phyloP scores from a whole-genome alignment of 140 eudicot genomes.

The Anethum foeniculum region DNA sequence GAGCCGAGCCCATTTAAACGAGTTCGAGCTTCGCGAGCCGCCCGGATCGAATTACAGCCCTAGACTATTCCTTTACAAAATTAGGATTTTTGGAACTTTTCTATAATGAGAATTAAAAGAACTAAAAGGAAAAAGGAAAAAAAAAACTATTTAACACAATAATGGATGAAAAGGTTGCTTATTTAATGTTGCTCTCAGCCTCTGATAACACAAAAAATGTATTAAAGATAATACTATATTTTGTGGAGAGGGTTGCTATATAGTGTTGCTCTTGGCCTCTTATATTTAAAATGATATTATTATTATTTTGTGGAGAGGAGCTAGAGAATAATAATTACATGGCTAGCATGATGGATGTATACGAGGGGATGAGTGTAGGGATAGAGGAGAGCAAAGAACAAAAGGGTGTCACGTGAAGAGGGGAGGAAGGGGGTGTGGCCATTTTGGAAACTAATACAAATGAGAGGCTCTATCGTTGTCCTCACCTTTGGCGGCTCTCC shows the following conservation, averaged over 20 bases:
- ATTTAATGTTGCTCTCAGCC: neutral
- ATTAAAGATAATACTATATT: neutral
- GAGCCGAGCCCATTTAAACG: too few relatives aligned
- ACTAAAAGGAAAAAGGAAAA: too few relatives aligned
- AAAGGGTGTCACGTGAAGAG: constrained; percentile 26
- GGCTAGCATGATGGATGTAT: neutral
- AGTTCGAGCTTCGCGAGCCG: too few relatives aligned
- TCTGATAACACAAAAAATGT: neutral
- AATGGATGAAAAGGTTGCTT: too few relatives aligned
- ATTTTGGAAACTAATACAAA: constrained; percentile 16
- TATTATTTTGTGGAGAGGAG: neutral
- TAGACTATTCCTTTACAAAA: too few relatives aligned
- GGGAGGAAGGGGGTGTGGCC: constrained; percentile 7
- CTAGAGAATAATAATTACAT: neutral
- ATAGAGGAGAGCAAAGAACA: too few relatives aligned
- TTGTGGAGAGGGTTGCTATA: neutral
- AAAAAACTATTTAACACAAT: too few relatives aligned
- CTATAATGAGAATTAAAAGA: too few relatives aligned
- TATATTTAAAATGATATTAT: neutral
- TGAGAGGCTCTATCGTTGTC: constrained; percentile 26
- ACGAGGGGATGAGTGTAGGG: neutral
- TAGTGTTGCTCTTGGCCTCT: neutral
- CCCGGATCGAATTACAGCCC: too few relatives aligned
- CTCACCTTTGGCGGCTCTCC: constrained; percentile 27
- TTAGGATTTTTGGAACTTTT: too few relatives aligned